Conservation (phyloP, 495 filamentous ascomycete species). For the Lasiosphaeria hispida region DNA sequence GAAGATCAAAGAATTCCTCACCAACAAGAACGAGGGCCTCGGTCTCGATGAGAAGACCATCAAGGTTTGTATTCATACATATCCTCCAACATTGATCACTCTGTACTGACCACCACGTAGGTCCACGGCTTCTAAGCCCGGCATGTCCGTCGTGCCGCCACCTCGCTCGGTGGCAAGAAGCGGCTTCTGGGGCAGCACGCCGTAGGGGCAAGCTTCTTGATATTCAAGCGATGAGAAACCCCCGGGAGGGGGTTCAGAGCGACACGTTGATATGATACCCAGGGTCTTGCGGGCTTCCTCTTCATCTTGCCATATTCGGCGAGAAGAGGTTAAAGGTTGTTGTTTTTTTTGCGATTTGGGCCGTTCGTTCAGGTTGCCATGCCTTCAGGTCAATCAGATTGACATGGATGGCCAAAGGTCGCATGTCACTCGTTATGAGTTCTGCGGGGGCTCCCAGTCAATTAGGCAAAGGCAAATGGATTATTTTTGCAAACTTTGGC, state of each 20-base stretch:
- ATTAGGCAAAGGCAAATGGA: constrained; percentile 16
- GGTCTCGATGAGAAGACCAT: constrained; percentile 94
- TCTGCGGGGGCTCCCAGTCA: too few relatives aligned
- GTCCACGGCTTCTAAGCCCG: constrained; percentile 74
- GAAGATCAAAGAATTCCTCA: constrained; percentile 96
- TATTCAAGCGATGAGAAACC: constrained; percentile 20
- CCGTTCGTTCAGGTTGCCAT: constrained; percentile 24
- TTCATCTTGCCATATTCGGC: constrained; percentile 12
- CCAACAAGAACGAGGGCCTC: constrained; percentile 89
- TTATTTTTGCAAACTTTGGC: constrained; percentile 9
- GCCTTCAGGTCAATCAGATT: constrained; percentile 14
- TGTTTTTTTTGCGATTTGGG: constrained; percentile 18
- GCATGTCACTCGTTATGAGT: constrained; percentile 23
- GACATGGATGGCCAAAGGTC: constrained; percentile 14
- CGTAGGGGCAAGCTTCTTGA: constrained; percentile 11
- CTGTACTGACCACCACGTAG: constrained; percentile 28
- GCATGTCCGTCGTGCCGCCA: constrained; percentile 34
- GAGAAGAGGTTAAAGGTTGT: constrained; percentile 6
- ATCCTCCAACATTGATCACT: background rate
- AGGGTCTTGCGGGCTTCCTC: constrained; percentile 20
- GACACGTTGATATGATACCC: constrained; percentile 34
- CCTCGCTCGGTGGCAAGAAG: constrained; percentile 18
- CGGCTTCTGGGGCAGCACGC: constrained; percentile 14
- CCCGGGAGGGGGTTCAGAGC: constrained; percentile 12
- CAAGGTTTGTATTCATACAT: constrained; percentile 59